Evolutionary conservation across 257 asterid genomes (phyloP), one percentile per base, ranked within the genome.

Genomic region (Asclepias syriaca): DNA sequence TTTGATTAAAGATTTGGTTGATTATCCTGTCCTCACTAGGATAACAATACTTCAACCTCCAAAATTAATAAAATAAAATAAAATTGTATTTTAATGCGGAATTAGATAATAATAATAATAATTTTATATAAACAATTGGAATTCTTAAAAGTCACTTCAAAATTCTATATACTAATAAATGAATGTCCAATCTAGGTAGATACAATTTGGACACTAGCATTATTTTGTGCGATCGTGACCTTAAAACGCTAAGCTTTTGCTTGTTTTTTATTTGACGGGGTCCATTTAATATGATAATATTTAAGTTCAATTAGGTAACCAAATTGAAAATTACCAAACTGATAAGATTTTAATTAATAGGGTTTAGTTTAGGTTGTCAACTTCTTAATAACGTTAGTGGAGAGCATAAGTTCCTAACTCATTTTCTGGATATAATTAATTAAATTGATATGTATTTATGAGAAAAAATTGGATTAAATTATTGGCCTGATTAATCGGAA

Each of bases 41-140:
- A 68, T 24, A 68, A 68, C 72, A 68, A 48, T 54, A 68, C 29
- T 29, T 48, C 57, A 68, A 68, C 72, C 72, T 48, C 59, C 72
- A 68, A 50, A 49, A 46, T 68, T 68, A 29, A 50, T 48, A 24
- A 14, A 68, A 22, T 8, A 2, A 8, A 6, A 29, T 29, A 29
- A 24, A 24, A 7, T 45, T 46, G 59, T 45, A 14, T 13, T 24
- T 15, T 51, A 51, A 51, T 51, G 18, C n/a, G 57, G 5, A 49
- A 66, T 9, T 46, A 22, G 37, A 34, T 34, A 34, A 34, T 34
- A 34, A 34, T 29, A 29, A 29, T 29, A 29, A 29, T 29, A 29
- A 1, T 0, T 29, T 29, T 29, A 29, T 2, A 29, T 3, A 13
- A 21, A 57, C 3, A 22, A 24, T 58, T 11, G 5, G 6, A 56